Conservation (phyloP, 345 rosid species). For the Arabidopsis suecica region DNA sequence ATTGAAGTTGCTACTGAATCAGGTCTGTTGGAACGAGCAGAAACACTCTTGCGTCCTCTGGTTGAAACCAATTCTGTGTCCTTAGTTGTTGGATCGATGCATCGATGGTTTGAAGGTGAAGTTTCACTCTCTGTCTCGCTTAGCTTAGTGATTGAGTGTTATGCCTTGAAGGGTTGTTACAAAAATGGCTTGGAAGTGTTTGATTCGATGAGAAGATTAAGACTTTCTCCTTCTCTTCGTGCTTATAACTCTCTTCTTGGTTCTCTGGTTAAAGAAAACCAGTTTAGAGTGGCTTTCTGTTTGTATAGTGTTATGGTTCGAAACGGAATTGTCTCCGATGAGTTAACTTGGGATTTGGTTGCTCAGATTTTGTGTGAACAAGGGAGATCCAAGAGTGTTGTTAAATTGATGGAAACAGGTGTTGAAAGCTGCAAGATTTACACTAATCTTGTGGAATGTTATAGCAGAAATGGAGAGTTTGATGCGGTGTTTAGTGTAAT, state of each 20-base stretch:
- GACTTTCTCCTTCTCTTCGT: conserved; percentile 47
- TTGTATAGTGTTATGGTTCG: conserved; percentile 61
- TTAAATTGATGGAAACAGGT: conserved; percentile 54
- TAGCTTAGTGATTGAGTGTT: conserved; percentile 55
- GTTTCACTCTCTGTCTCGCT: conserved; percentile 42
- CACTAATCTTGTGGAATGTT: conserved; percentile 56
- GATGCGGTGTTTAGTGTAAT: conserved; percentile 51
- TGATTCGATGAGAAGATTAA: conserved; percentile 46
- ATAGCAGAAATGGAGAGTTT: conserved; percentile 58
- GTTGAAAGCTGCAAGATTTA: conserved; percentile 57
- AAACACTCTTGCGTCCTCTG: conserved; percentile 51
- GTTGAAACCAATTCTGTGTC: conserved; percentile 48
- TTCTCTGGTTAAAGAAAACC: conserved; percentile 46
- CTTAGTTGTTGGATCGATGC: conserved; percentile 49
- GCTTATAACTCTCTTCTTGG: conserved; percentile 63
- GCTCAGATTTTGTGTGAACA: conserved; percentile 56
- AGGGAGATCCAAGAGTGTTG: conserved; percentile 55
- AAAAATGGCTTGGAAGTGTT: conserved; percentile 58
- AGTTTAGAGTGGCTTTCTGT: conserved; percentile 59
- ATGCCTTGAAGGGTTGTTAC: conserved; percentile 48
- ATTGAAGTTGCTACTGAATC: conserved; percentile 46
- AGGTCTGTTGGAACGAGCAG: conserved; percentile 46
- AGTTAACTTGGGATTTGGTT: conserved; percentile 57
- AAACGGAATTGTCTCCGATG: conserved; percentile 48
- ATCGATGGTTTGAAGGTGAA: conserved; percentile 53